Conservation (phyloP, 208 protist genomes). For the Crithidia fasciculata region DNA sequence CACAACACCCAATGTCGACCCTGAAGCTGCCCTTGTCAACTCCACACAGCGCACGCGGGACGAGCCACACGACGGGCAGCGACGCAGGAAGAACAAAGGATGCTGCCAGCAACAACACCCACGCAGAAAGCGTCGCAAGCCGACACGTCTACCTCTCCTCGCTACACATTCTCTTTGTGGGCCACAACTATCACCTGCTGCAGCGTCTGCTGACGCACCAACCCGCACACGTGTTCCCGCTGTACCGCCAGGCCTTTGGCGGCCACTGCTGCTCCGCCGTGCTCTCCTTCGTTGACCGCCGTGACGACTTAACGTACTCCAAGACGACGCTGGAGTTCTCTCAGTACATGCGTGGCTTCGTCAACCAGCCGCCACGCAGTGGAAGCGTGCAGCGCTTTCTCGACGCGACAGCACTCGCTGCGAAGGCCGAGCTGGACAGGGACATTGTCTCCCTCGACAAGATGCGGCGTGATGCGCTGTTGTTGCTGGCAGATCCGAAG, state of each 20-base stretch:
- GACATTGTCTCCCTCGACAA: conserved; percentile 15
- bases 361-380: conserved; percentile 32
- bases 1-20: background rate
- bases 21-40: background rate
- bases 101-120: background rate
- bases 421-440: conserved; percentile 10
- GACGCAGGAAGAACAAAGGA: background rate
- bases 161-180: conserved; percentile 43
- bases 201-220: conserved; percentile 12
- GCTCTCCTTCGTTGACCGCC: conserved; percentile 25
- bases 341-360: conserved; percentile 18
- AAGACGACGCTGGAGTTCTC: conserved; percentile 20
- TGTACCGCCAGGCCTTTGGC: conserved; percentile 41
- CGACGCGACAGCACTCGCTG: conserved; percentile 7
- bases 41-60: background rate
- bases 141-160: conserved; percentile 44
- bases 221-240: conserved; percentile 23
- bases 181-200: conserved; percentile 38
- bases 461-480: conserved; percentile 22
- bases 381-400: conserved; percentile 45
- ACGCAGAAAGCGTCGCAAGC: background rate
- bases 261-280: conserved; percentile 37
- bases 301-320: conserved; percentile 21
- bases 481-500: conserved; percentile 24
- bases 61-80: background rate